Percentiles rank a stretch among this genome's conserved stretches.
phyloP scores from a whole-genome alignment of 2,329 filamentous ascomycete species.

The Xylaria sp. region DNA sequence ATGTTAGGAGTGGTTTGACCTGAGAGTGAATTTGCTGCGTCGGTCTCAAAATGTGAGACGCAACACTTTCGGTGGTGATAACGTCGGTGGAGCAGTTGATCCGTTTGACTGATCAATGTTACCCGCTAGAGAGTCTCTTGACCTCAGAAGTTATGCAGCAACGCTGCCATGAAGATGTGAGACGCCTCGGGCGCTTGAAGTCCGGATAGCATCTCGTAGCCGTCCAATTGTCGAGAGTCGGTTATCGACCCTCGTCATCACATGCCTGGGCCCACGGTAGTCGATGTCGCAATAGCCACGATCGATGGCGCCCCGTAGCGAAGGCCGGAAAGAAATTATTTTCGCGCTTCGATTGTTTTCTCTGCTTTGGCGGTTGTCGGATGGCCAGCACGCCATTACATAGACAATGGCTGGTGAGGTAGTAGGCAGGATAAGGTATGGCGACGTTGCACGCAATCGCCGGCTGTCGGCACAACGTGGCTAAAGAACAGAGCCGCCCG shows the following conservation, averaged over 20 bases:
- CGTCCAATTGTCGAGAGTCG: background rate
- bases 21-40: background rate
- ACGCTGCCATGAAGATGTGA: background rate
- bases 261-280: background rate
- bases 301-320: conserved; percentile 24
- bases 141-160: background rate
- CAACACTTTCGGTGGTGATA: background rate
- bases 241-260: background rate
- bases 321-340: background rate
- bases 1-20: background rate
- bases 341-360: background rate
- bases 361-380: conserved; percentile 35
- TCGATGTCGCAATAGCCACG: conserved; percentile 33
- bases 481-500: conserved; percentile 34
- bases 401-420: conserved; percentile 1
- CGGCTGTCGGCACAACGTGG: conserved; percentile 31
- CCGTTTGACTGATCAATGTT: background rate
- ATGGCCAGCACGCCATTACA: conserved; percentile 17
- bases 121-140: background rate
- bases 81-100: background rate
- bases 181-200: background rate
- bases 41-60: background rate
- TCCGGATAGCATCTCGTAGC: background rate
- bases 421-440: conserved; percentile 16
- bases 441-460: conserved; percentile 36